A percentile compares a stretch with the other conserved stretches of the same genome.
Evolutionary conservation across 192 early-diverging fungal genomes (phyloP).

Genomic region (Coemansia sp.): DNA sequence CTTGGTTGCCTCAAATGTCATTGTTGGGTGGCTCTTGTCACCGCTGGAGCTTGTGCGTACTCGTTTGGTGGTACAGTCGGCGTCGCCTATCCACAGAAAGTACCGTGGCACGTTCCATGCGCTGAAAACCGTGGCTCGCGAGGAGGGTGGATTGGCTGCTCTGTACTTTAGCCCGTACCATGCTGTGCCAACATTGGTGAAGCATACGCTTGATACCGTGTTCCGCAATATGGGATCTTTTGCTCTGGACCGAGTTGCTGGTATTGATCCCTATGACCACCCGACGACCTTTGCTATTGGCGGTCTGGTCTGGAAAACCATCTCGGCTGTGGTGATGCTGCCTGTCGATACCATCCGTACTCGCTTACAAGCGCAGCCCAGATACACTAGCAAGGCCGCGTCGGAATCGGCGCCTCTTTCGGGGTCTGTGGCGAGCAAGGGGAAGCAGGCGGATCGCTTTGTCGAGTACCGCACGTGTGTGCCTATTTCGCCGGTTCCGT

Average conservation of each 20-base stretch:
- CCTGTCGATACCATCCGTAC: slow-evolving; percentile 87
- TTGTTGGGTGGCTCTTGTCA: slow-evolving; percentile 78
- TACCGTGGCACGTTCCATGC: slow-evolving; percentile 82
- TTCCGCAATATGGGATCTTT: slow-evolving; percentile 65
- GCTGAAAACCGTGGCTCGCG: slow-evolving; percentile 68
- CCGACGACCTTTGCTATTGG: slow-evolving; percentile 62
- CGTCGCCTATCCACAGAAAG: slow-evolving; percentile 70
- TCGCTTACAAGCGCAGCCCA: slow-evolving; percentile 79
- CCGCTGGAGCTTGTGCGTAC: slow-evolving; percentile 90
- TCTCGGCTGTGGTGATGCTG: slow-evolving; percentile 72
- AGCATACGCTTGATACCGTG: slow-evolving; percentile 73
- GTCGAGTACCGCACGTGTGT: slow-evolving; percentile 64
- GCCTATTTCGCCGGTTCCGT: slow-evolving; percentile 64
- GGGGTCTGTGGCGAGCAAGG: background rate
- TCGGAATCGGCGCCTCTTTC: slow-evolving; percentile 1
- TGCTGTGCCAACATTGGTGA: slow-evolving; percentile 74
- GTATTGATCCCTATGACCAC: slow-evolving; percentile 56
- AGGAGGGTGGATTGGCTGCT: slow-evolving; percentile 69
- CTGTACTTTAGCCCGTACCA: slow-evolving; percentile 71
- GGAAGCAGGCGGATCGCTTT: slow-evolving; percentile 29
- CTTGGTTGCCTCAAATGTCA: slow-evolving; percentile 65
- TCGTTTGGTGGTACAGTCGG: slow-evolving; percentile 80
- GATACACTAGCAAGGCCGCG: slow-evolving; percentile 47
- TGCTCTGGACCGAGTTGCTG: slow-evolving; percentile 65
- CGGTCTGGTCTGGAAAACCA: slow-evolving; percentile 65